Percentiles rank a stretch among this genome's conserved stretches.
These are phyloP conservation scores for Closterium sp. DNA, from an alignment of 139 green algal genomes.

Conservation along the genomic window DNA sequence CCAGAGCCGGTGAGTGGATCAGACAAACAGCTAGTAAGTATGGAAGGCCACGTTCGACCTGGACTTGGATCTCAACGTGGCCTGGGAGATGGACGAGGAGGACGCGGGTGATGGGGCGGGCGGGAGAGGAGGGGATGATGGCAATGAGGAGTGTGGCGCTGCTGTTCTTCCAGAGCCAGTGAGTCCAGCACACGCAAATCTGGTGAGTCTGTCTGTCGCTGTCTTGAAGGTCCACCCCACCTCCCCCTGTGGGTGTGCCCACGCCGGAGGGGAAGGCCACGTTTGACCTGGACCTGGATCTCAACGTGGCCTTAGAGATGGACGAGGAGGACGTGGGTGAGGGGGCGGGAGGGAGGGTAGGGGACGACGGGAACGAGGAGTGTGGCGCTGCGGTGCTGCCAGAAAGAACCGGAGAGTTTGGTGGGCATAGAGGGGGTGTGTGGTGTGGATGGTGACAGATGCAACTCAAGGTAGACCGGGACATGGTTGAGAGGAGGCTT, in stretches of 20 bases:
- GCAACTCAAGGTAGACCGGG: too few species aligned
- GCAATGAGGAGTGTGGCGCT: background rate
- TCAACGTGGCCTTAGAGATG: background rate
- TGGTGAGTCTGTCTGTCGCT: too few species aligned
- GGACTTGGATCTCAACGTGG: background rate
- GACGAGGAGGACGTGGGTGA: background rate
- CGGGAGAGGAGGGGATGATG: background rate
- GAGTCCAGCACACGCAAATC: background rate
- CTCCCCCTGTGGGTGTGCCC: too few species aligned
- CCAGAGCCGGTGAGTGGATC: background rate
- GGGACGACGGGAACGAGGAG: background rate
- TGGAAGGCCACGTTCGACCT: background rate
- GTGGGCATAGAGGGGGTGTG: too few species aligned
- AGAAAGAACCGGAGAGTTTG: too few species aligned
- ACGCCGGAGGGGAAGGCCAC: background rate
- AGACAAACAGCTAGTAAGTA: too few species aligned
- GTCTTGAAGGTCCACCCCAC: too few species aligned
- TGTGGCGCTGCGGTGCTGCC: background rate
- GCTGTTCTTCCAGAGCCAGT: background rate
- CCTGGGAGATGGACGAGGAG: background rate
- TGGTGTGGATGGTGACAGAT: too few species aligned
- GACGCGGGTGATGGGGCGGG: background rate
- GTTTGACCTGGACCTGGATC: background rate
- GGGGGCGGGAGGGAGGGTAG: background rate
- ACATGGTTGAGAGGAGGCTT: too few species aligned